phyloP scores from a whole-genome alignment of 2,329 filamentous ascomycete species.

The Phaeophleospora eucalypticola region DNA sequence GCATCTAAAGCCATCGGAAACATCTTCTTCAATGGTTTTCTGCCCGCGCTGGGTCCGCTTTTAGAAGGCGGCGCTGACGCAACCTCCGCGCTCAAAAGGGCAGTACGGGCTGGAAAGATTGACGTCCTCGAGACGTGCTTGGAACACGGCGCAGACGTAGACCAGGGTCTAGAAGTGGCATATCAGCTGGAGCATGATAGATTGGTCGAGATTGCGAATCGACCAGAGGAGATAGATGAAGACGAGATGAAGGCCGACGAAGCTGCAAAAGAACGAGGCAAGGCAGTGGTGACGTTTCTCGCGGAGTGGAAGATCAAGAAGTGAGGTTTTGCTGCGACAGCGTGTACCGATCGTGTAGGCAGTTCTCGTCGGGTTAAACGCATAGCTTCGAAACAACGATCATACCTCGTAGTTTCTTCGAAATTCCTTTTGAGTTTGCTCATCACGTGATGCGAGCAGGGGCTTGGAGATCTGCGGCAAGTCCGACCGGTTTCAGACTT shows the following conservation, averaged over 20 bases:
- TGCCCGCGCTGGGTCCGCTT: slow-evolving; percentile 8
- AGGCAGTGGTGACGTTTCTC: too few relatives aligned
- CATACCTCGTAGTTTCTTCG: too few relatives aligned
- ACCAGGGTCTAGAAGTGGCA: not conserved
- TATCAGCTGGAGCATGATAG: slow-evolving; percentile 20
- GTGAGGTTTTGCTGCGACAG: too few relatives aligned
- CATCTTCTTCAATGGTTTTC: slow-evolving; percentile 1
- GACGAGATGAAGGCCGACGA: not conserved
- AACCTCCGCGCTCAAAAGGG: slow-evolving; percentile 1
- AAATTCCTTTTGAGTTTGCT: too few relatives aligned
- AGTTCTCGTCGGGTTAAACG: too few relatives aligned
- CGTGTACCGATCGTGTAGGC: too few relatives aligned
- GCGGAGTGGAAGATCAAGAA: too few relatives aligned
- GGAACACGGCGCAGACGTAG: slow-evolving; percentile 1
- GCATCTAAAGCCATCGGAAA: slow-evolving; percentile 1
- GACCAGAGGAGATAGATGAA: not conserved
- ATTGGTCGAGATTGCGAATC: slow-evolving; percentile 4
- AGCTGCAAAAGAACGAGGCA: too few relatives aligned
- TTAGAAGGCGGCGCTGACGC: slow-evolving; percentile 9
- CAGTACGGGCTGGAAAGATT: slow-evolving; percentile 1
- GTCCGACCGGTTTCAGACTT: not conserved
- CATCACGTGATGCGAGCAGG: not conserved
- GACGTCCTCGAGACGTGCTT: slow-evolving; percentile 9
- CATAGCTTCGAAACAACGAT: too few relatives aligned
- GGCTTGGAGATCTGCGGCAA: not conserved